Base-by-base conservation (phyloP, 306 rosid species). In the Corylus avellana region DNA sequence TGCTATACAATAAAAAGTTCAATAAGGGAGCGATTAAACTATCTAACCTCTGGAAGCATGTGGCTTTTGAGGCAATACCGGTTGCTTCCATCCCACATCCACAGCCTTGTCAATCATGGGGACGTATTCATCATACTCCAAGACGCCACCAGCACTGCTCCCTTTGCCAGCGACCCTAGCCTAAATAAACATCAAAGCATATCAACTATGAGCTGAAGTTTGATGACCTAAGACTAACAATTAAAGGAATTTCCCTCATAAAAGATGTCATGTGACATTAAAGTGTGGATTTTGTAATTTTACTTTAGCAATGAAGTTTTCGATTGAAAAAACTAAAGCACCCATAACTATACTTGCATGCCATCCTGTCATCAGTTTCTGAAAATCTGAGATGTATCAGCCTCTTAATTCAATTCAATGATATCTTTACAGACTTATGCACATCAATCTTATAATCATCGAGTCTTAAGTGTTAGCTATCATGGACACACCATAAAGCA, bases 41-140 rank as follows among this genome's bases (percentile, higher is more conserved):
- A 55, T 73, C 82, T 55, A 71, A 94, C 97, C 98, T 84, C 74
- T 77, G 68, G 85, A 53, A 83, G 77, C 75, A 70, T 67, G 46
- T 61, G 87, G 81, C 78, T 76, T 78, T 61, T 62, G 87, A 73
- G 76, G 81, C 17, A 77, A 55, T 6, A 27, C 67, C 76, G 78
- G 87, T 78, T 84, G 86, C 81, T 83, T 84, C 88, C 91, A 90
- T 59, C 74, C 87, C 50, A 85, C 77, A 76, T 90, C 98, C 9
- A 92, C 96, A 72, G 90, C 91, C 89, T 93, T 93, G 88, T 93
- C 98, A 81, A 93, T 88, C 89, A 93, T 88, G 76, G 98, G 98
- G 80, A 93, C 89, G 61, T 79, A 80, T 79, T 91, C 97, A 78
- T 91, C 97, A 56, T 87, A 85, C 81, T 88, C 98, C 1, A 86